Conservation (phyloP, 169 alveolate species). For the Cryptosporidium sp. region DNA sequence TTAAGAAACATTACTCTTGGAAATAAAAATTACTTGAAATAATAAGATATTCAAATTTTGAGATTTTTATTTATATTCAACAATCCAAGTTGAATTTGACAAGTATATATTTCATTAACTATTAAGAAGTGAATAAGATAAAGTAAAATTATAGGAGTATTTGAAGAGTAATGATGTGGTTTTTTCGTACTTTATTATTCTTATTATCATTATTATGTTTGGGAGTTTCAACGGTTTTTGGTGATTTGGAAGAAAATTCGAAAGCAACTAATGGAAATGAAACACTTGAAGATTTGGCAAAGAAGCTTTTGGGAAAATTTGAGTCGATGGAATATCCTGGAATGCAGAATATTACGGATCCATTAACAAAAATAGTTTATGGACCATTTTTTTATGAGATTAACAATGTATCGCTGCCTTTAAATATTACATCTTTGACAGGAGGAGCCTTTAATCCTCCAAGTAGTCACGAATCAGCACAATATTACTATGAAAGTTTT, state of each 20-base stretch:
- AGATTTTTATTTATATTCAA: neutral
- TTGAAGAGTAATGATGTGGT: neutral
- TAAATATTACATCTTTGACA: conserved; percentile 56
- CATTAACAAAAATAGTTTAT: conserved; percentile 44
- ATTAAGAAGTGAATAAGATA: neutral
- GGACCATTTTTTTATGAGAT: conserved; percentile 74
- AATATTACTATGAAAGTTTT: conserved; percentile 70
- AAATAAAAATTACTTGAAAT: neutral
- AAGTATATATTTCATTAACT: too few relatives aligned
- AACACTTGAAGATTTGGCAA: conserved; percentile 58
- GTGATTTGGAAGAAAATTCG: neutral
- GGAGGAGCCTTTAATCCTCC: conserved; percentile 74
- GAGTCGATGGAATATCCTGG: conserved; percentile 72
- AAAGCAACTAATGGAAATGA: neutral
- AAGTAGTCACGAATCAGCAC: conserved; percentile 65
- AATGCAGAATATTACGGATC: conserved; percentile 50
- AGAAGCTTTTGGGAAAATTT: conserved; percentile 23
- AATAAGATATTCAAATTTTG: neutral
- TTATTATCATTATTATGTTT: neutral
- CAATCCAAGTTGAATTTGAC: neutral
- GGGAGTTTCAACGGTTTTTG: neutral
- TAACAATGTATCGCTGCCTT: conserved; percentile 64
- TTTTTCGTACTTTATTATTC: neutral
- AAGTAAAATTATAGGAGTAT: neutral
- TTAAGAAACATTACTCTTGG: neutral